phyloP scores from a whole-genome alignment of 768 basidiomycete species.

The Mrakia gelida region DNA sequence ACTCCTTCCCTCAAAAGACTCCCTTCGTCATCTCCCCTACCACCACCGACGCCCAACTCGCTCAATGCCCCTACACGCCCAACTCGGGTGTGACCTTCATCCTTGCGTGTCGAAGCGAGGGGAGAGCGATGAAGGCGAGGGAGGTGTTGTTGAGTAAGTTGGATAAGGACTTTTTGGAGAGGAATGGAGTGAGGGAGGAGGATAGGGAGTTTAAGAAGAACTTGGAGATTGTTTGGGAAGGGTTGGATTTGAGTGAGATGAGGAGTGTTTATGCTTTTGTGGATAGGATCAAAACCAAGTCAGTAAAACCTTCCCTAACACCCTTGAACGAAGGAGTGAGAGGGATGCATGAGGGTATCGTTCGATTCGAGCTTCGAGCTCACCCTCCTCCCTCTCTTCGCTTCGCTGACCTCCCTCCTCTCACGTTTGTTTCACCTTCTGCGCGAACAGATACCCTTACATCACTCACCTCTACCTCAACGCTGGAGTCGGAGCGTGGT shows the following conservation, averaged over 20 bases:
- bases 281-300: conserved; percentile 56
- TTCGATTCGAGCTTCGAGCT: background rate
- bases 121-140: conserved; percentile 61
- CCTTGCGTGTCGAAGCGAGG: conserved; percentile 69
- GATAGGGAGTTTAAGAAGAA: conserved; percentile 61
- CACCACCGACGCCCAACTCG: conserved; percentile 32
- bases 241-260: conserved; percentile 62
- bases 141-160: conserved; percentile 54
- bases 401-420: conserved; percentile 1
- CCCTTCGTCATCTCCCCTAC: conserved; percentile 34
- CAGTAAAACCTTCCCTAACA: conserved; percentile 34
- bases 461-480: conserved; percentile 76
- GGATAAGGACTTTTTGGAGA: conserved; percentile 53
- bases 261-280: conserved; percentile 62
- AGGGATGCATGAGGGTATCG: background rate
- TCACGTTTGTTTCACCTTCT: too few species aligned
- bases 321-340: background rate
- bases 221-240: conserved; percentile 58
- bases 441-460: conserved; percentile 75
- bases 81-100: conserved; percentile 65
- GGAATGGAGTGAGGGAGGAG: conserved; percentile 41
- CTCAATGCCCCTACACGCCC: conserved; percentile 35
- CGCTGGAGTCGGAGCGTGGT: conserved; percentile 65
- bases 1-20: conserved; percentile 44
- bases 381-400: background rate